A percentile compares a stretch with the other conserved stretches of the same genome.
Conservation (phyloP, 75 land plant genomes). For the Picea sitchensis region DNA sequence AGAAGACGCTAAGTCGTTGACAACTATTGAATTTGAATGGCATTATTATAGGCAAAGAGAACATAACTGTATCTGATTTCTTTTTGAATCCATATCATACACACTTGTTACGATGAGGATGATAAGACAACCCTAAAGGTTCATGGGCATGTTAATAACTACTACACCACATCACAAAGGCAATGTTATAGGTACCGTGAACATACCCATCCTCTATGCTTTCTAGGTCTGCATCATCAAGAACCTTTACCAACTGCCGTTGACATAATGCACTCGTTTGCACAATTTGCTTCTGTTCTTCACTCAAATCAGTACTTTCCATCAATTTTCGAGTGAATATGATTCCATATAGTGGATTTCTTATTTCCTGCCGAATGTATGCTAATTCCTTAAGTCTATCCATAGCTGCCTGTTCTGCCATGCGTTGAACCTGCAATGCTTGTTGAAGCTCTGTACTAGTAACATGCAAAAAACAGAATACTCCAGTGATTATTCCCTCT, state of each 20-base stretch:
- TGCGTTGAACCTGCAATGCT: constrained; percentile 48
- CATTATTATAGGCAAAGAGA: no score
- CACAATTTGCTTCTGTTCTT: constrained; percentile 64
- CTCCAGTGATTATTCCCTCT: constrained; percentile 71
- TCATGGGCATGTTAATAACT: background rate
- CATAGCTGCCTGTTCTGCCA: constrained; percentile 54
- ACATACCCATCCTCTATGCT: constrained; percentile 87
- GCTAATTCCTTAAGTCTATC: constrained; percentile 56
- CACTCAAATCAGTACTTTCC: constrained; percentile 41
- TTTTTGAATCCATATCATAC: background rate
- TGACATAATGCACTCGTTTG: constrained; percentile 57
- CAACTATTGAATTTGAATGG: no score
- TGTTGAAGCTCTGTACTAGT: constrained; percentile 77
- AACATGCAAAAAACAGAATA: constrained; percentile 77
- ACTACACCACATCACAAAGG: background rate
- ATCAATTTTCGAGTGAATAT: constrained; percentile 53
- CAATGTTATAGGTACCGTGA: background rate
- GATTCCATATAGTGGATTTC: constrained; percentile 68
- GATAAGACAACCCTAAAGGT: background rate
- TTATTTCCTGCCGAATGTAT: constrained; percentile 63
- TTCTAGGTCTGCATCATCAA: constrained; percentile 67
- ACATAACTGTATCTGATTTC: background rate
- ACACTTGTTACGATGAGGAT: background rate
- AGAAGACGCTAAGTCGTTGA: background rate
- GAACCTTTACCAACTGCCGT: constrained; percentile 67